Base-by-base conservation (phyloP, 2,329 filamentous ascomycete genomes). In the Hypoxylon sp. region DNA sequence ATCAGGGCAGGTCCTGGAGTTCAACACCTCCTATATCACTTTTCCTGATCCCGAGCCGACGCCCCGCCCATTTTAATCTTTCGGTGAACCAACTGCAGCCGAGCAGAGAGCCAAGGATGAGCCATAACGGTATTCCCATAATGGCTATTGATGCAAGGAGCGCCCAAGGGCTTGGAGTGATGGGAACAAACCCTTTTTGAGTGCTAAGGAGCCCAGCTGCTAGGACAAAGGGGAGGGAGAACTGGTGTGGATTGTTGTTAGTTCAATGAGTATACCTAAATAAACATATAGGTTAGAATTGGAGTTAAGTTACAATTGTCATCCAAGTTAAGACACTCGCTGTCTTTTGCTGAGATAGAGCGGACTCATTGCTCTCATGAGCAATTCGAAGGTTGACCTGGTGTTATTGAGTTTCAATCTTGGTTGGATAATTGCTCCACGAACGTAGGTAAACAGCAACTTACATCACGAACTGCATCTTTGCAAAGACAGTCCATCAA, bases 311-410 rank as follows among this genome's bases (percentile, higher is more conserved):
- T 61, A 68, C 65, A 58, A 68, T 65, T 36, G 65, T 63, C 9
- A 64, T 65, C 62, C 59, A 61, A 3, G 62, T 61, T 8, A 68
- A 38, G 4, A 58, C 22, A 8, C 40, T 61, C 14, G 60, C 24
- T 5, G 55, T 50, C 16, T 42, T 44, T 12, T 67, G 54, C 26
- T 64, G 60, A 11, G 40, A 54, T 8, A 61, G n/a, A 1, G 60
- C 42, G 1, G 60, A 64, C 18, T 56, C 55, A 7, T 61, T 64
- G 14, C 24, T 64, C 18, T 67, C 64, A 26, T 64, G 55, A 1
- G 64, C 32, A 22, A 64, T 49, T 14, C n/a, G 60, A 2, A n/a
- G 20, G 7, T 42, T 54, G 9, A 58, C 16, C 64, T 67, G 16
- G 20, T 24, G n/a, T 45, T 2, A 14, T 11, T 59, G 1, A 51